These are phyloP conservation scores for Reticulascus tulasneorum DNA, from an alignment of 2,329 filamentous ascomycete genomes.

Conservation along the genomic window DNA sequence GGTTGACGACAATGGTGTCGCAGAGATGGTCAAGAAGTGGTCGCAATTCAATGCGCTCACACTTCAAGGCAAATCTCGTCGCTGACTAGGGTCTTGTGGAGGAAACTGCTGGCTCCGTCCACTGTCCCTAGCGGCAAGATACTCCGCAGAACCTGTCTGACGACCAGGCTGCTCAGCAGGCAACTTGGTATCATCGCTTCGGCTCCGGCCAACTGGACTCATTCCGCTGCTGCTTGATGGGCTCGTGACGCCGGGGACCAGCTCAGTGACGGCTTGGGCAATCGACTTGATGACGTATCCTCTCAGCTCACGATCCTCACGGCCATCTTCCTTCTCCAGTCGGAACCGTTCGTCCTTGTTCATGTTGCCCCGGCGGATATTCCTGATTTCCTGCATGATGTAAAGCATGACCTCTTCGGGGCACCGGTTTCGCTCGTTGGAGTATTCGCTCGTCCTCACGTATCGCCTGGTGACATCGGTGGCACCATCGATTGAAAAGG, in stretches of 20 bases:
- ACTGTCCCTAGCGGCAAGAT: conserved; percentile 42
- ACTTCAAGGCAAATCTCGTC: conserved; percentile 29
- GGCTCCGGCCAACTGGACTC: conserved; percentile 18
- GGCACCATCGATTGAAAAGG: conserved; percentile 85
- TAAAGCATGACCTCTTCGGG: conserved; percentile 88
- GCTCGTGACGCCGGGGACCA: conserved; percentile 48
- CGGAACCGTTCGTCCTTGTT: conserved; percentile 80
- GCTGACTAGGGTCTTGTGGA: conserved; percentile 41
- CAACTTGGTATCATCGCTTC: conserved; percentile 54
- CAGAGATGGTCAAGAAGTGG: not conserved
- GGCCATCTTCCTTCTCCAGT: conserved; percentile 74
- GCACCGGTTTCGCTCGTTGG: conserved; percentile 71
- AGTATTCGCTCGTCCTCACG: conserved; percentile 68
- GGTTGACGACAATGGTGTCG: too few species aligned
- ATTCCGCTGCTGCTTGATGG: conserved; percentile 18
- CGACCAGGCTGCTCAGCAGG: conserved; percentile 56
- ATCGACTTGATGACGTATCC: conserved; percentile 71
- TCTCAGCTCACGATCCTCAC: conserved; percentile 71
- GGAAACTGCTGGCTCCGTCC: conserved; percentile 35
- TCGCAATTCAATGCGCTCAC: conserved; percentile 1
- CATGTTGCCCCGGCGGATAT: conserved; percentile 77
- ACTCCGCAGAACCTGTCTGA: conserved; percentile 48
- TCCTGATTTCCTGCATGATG: conserved; percentile 88
- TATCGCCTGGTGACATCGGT: conserved; percentile 65
- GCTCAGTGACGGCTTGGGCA: conserved; percentile 66